Percentiles rank a stretch among this genome's conserved stretches.
phyloP scores from a whole-genome alignment of 805 yeast species.

The Nakazawaea pomicola region DNA sequence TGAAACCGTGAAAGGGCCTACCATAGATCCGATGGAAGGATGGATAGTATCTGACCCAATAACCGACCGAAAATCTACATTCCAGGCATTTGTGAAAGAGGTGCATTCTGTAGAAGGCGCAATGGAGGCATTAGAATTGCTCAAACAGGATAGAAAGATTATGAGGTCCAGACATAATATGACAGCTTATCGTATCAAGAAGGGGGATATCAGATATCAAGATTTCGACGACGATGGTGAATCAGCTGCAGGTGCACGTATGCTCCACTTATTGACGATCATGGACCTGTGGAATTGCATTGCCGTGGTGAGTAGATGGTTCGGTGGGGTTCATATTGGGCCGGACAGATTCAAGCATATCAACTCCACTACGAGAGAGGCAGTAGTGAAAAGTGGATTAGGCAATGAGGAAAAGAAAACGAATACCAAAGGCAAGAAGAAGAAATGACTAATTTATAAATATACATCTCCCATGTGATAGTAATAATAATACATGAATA shows the following conservation, averaged over 20 bases:
- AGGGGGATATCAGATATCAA: constrained; percentile 48
- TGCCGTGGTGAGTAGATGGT: constrained; percentile 89
- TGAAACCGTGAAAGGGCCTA: constrained; percentile 2
- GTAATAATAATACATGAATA: not conserved
- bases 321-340: constrained; percentile 86
- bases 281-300: constrained; percentile 82
- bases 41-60: constrained; percentile 81
- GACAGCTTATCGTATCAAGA: constrained; percentile 77
- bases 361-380: constrained; percentile 83
- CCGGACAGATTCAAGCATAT: constrained; percentile 94
- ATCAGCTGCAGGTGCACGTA: constrained; percentile 88
- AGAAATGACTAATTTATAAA: constrained; percentile 17
- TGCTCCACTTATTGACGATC: constrained; percentile 66
- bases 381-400: constrained; percentile 62
- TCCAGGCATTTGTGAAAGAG: constrained; percentile 66
- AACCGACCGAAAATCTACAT: constrained; percentile 78
- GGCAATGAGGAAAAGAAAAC: constrained; percentile 17
- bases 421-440: constrained; percentile 25
- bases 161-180: constrained; percentile 73
- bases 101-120: constrained; percentile 71
- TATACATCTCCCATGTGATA: no score
- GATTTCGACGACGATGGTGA: constrained; percentile 98
- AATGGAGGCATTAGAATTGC: constrained; percentile 37
- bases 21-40: constrained; percentile 48
- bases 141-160: constrained; percentile 64